Evolutionary conservation across 139 green algal genomes (phyloP), one percentile per base, ranked within the genome.

Genomic region (Marvania coccoides): DNA sequence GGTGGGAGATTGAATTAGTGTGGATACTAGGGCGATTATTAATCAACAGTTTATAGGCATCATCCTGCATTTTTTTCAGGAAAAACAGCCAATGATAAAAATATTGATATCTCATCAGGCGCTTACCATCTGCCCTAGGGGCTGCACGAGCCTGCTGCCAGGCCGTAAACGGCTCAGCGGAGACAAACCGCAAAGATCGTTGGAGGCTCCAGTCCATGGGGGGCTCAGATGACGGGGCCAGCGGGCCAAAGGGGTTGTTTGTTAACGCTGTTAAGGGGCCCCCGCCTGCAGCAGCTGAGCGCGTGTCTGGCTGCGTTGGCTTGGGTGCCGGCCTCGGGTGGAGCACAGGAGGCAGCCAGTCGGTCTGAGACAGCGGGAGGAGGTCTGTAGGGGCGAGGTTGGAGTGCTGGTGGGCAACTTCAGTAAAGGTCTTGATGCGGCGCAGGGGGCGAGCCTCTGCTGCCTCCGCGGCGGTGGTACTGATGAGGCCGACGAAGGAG

Each of bases 121-220:
- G n/a, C n/a, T 28, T 4, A 63, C 53, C 65, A 24, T 46, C 30
- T 19, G n/a, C 24, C 2, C n/a, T 29, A 26, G 34, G 28, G 8
- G 36, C 65, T 5, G 15, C 10, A 8, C 19, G 28, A 12, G 68
- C 73, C 6, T 73, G 58, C 23, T 72, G 40, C 6, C 47, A 65
- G 0, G 72, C 29, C 5, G 9, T 7, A n/a, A 80, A 76, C 23
- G 73, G 73, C 34, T 28, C 10, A 19, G 58, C 37, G 2, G 68
- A 78, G 35, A 38, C 58, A 24, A 80, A 73, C 29, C 70, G 68
- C 34, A 63, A 42, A 26, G 39, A 38, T 7, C 68, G 74, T 28
- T 74, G 69, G 40, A 81, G 51, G 42, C 57, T 67, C 70, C 63
- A 79, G 57, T 81, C 74, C 3, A 79, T 47, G 3, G 69, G 74